These are phyloP conservation scores for Pyricularia grisea DNA, from an alignment of 2,329 filamentous ascomycete species.

Conservation along the genomic window DNA sequence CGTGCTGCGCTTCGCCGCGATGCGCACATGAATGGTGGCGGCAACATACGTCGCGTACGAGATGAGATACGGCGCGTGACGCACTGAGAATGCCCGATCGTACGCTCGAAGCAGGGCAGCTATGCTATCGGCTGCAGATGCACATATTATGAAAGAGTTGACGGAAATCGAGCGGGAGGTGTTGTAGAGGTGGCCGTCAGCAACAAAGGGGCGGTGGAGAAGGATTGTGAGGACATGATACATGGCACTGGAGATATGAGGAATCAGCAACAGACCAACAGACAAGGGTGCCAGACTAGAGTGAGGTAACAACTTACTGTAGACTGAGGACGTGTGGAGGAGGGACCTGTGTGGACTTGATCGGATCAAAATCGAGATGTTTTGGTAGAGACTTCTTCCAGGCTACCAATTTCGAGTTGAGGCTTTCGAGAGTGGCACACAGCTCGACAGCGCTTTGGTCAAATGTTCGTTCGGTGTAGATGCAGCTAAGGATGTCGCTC, in stretches of 20 bases:
- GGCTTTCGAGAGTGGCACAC: not conserved
- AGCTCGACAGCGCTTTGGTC: constrained; percentile 2
- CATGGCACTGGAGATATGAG: constrained; percentile 7
- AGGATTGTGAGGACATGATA: constrained; percentile 33
- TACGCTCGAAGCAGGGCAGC: constrained; percentile 20
- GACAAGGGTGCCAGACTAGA: constrained; percentile 16
- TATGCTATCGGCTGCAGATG: constrained; percentile 22
- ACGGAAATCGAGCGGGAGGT: not conserved
- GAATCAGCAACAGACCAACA: constrained; percentile 14
- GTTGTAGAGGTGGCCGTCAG: constrained; percentile 10
- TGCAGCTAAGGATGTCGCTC: constrained; percentile 7
- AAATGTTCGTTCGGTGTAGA: constrained; percentile 8
- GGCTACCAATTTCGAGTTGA: constrained; percentile 6
- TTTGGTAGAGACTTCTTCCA: constrained; percentile 7
- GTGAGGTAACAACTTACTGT: constrained; percentile 12
- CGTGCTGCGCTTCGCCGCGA: constrained; percentile 33
- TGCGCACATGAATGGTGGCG: constrained; percentile 41
- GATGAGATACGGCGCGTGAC: constrained; percentile 39
- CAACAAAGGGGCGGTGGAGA: constrained; percentile 30
- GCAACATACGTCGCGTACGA: constrained; percentile 46
- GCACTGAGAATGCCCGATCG: constrained; percentile 26
- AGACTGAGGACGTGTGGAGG: constrained; percentile 8
- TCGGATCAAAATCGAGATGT: constrained; percentile 5
- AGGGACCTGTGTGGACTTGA: not conserved
- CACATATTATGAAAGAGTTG: constrained; percentile 12